phyloP scores from a whole-genome alignment of 768 basidiomycete genomes.

The Amanita thiersii region DNA sequence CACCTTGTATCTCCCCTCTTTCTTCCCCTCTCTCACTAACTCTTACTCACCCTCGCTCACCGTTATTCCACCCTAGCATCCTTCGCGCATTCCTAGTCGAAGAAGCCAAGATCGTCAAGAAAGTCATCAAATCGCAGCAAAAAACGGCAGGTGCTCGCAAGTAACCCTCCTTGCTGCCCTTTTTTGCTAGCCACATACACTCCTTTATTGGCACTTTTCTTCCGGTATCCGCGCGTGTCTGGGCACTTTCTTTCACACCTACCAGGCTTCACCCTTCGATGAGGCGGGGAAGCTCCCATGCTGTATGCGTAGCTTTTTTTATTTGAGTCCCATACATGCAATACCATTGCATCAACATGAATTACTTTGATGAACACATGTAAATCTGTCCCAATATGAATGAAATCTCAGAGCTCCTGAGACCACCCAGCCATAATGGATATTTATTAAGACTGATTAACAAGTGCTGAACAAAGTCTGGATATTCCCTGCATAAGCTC shows the following conservation, averaged over 20 bases:
- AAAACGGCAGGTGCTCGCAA: conserved; percentile 34
- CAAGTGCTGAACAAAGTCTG: no score
- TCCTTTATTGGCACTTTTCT: not conserved
- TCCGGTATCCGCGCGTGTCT: not conserved
- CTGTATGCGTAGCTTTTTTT: not conserved
- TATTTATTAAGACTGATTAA: not conserved
- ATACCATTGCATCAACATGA: conserved; percentile 1
- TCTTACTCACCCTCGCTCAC: not conserved
- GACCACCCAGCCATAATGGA: not conserved
- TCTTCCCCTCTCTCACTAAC: conserved; percentile 7
- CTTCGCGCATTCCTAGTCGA: conserved; percentile 98
- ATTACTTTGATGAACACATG: not conserved
- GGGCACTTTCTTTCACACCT: not conserved
- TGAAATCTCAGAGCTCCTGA: not conserved
- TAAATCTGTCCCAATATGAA: not conserved
- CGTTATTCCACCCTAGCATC: no score
- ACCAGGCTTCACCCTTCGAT: not conserved
- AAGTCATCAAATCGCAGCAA: conserved; percentile 92
- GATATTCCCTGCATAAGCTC: no score
- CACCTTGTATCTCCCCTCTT: not conserved
- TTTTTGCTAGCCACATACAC: conserved; percentile 3
- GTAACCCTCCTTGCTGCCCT: conserved; percentile 19
- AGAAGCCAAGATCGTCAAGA: conserved; percentile 99
- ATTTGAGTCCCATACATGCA: conserved; percentile 10
- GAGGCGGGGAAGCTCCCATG: not conserved